A percentile compares a stretch with the other conserved stretches of the same genome.
Evolutionary conservation across 768 basidiomycete genomes (phyloP).

Genomic region (Pisolithus sp.): DNA sequence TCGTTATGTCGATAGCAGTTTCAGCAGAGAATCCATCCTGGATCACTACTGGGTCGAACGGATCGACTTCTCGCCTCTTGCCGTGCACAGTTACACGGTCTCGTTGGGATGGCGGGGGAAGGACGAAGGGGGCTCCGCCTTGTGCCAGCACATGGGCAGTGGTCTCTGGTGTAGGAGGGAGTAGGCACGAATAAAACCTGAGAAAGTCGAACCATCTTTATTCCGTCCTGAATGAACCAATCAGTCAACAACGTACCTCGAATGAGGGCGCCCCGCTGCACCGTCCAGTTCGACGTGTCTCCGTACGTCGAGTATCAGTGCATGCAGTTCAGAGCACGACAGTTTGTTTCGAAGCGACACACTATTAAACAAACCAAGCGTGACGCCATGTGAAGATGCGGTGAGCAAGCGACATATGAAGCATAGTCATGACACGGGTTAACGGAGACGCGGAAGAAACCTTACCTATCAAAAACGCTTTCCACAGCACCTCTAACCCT

Average conservation of each 20-base stretch:
- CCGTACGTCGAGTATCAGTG: slow-evolving; percentile 67
- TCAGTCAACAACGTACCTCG: slow-evolving; percentile 10
- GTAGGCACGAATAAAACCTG: slow-evolving; percentile 63
- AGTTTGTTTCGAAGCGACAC: slow-evolving; percentile 80
- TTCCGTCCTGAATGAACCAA: too few species aligned
- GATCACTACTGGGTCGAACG: neutral
- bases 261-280: slow-evolving; percentile 22
- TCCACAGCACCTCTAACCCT: slow-evolving; percentile 71
- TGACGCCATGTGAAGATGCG: neutral
- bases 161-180: slow-evolving; percentile 68
- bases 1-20: slow-evolving; percentile 14
- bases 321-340: slow-evolving; percentile 59
- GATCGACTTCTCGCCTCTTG: neutral
- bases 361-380: slow-evolving; percentile 30
- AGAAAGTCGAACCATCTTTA: neutral
- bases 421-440: neutral
- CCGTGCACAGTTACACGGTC: neutral
- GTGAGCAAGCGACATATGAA: neutral
- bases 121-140: slow-evolving; percentile 40
- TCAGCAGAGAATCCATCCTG: slow-evolving; percentile 6
- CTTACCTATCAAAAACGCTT: slow-evolving; percentile 80
- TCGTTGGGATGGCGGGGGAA: neutral
- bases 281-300: slow-evolving; percentile 69
- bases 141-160: slow-evolving; percentile 63
- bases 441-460: neutral